These are phyloP conservation scores for Euphorbia schlechtendalii DNA, from an alignment of 441 rosid genomes.

Conservation along the genomic window DNA sequence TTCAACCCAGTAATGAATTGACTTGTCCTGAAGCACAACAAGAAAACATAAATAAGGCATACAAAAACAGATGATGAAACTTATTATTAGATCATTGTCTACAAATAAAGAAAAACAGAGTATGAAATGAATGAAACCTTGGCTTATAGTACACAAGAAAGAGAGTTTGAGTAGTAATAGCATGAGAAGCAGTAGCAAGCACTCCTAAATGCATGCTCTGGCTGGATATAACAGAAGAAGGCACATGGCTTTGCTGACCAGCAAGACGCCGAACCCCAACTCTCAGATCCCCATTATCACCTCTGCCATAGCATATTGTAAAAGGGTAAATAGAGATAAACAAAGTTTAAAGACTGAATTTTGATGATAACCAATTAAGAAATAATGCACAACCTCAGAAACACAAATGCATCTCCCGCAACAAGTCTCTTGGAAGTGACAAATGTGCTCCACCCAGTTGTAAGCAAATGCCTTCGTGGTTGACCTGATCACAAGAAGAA, in stretches of 20 bases:
- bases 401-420: slow-evolving; percentile 88
- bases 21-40: slow-evolving; percentile 47
- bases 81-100: not conserved
- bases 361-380: not conserved
- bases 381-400: slow-evolving; percentile 51
- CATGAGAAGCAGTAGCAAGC: slow-evolving; percentile 93
- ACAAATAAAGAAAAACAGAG: not conserved
- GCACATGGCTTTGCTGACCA: slow-evolving; percentile 57
- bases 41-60: slow-evolving; percentile 1
- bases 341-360: slow-evolving; percentile 1
- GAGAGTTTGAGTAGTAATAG: slow-evolving; percentile 51
- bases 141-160: slow-evolving; percentile 90
- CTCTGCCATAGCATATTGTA: slow-evolving; percentile 32
- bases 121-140: slow-evolving; percentile 38
- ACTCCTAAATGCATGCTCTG: slow-evolving; percentile 96
- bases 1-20: slow-evolving; percentile 66
- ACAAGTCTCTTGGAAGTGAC: slow-evolving; percentile 71
- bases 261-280: slow-evolving; percentile 72
- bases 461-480: slow-evolving; percentile 84
- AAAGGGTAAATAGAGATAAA: not conserved
- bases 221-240: slow-evolving; percentile 78
- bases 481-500: slow-evolving; percentile 43
- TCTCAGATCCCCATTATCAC: slow-evolving; percentile 53
- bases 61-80: not conserved
- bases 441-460: slow-evolving; percentile 91